Percentiles rank a stretch among this genome's conserved stretches.
Conservation (phyloP, 345 rosid genomes). For the Citrus mangshanensis region DNA sequence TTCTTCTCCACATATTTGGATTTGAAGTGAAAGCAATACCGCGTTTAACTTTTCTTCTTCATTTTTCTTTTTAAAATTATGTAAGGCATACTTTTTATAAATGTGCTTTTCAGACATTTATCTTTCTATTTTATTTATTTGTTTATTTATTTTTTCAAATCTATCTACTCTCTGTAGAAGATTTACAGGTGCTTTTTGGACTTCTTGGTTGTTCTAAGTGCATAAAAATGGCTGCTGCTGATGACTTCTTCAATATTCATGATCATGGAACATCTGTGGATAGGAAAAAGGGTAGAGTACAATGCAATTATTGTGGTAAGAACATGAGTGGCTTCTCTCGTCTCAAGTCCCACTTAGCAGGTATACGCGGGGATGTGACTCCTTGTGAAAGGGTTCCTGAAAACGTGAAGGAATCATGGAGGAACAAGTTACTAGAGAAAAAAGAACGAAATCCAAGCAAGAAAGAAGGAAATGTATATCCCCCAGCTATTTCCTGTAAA, state of each 20-base stretch:
- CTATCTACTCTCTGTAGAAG: background rate
- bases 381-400: conserved; percentile 43
- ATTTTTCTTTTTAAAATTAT: no score
- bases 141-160: no score
- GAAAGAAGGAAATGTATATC: conserved; percentile 16
- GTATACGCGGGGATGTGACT: conserved; percentile 33
- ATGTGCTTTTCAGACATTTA: no score
- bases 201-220: background rate
- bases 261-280: conserved; percentile 38
- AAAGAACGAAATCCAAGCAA: background rate
- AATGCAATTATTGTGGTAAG: conserved; percentile 56
- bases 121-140: no score
- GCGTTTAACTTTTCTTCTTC: background rate
- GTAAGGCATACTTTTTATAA: no score
- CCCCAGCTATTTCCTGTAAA: conserved; percentile 22
- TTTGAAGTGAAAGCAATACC: background rate
- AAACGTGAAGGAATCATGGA: conserved; percentile 29
- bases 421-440: conserved; percentile 6
- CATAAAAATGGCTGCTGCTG: conserved; percentile 3
- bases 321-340: conserved; percentile 21
- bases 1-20: background rate
- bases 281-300: conserved; percentile 23
- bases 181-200: background rate
- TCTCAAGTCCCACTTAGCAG: conserved; percentile 53
- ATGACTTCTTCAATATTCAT: conserved; percentile 18